These are phyloP conservation scores for Chlamydomonas incerta DNA, from an alignment of 139 green algal genomes.

Conservation along the genomic window DNA sequence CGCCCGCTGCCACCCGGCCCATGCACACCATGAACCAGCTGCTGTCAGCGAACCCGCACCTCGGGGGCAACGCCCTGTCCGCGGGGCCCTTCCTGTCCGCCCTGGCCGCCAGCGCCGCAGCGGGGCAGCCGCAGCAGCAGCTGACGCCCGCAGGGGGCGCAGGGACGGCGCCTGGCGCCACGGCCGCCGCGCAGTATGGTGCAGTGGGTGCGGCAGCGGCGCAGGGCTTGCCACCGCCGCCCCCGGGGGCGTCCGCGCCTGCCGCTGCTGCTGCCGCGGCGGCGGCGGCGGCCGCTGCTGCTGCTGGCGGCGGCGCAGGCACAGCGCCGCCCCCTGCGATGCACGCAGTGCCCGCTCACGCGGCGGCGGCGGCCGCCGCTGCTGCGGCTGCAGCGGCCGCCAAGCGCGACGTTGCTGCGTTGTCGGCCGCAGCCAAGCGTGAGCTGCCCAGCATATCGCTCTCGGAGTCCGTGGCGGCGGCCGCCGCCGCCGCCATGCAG, in stretches of 20 bases:
- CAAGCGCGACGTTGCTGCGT: background rate
- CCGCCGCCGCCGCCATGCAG: background rate
- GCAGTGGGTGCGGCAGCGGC: background rate
- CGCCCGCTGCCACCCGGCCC: background rate
- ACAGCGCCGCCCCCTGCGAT: no score
- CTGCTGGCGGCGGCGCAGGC: no score
- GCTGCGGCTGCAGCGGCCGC: no score
- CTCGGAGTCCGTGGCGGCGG: background rate
- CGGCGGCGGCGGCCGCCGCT: no score
- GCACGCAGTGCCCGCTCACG: no score
- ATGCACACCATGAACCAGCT: background rate
- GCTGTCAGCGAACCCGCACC: background rate
- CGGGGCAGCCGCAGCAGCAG: background rate
- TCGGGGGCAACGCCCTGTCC: background rate
- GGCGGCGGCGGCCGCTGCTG: background rate
- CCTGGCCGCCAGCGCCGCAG: background rate
- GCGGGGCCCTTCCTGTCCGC: background rate
- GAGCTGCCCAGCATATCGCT: no score
- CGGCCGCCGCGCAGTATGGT: background rate
- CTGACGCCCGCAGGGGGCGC: background rate
- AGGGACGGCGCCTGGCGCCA: background rate
- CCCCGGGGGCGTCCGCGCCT: background rate
- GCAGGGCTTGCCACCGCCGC: background rate
- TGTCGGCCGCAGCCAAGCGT: background rate
- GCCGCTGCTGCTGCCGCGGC: background rate